phyloP scores from a whole-genome alignment of 2,329 filamentous ascomycete species.

The Aureobasidium pullulans region DNA sequence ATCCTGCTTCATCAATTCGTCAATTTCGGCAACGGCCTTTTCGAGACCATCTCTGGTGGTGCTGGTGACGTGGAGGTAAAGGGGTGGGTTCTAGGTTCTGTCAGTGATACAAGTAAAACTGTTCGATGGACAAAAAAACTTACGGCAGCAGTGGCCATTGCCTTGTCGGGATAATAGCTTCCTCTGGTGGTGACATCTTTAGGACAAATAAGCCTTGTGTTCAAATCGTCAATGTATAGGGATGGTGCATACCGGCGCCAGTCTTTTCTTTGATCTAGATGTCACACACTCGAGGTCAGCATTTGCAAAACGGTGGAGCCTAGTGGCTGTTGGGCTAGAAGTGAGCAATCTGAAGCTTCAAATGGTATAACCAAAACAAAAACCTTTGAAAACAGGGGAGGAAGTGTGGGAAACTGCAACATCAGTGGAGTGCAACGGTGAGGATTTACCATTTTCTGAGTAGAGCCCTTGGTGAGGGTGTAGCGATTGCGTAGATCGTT shows the following conservation, averaged over 20 bases:
- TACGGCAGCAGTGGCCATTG: conserved; percentile 89
- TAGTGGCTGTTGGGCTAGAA: conserved; percentile 31
- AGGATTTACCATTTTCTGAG: conserved; percentile 99
- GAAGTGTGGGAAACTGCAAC: conserved; percentile 36
- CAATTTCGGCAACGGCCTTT: conserved; percentile 75
- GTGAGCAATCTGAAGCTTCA: conserved; percentile 38
- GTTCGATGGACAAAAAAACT: conserved; percentile 32
- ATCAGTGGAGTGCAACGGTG: conserved; percentile 61
- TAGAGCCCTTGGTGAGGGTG: conserved; percentile 90
- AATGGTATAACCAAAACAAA: conserved; percentile 23
- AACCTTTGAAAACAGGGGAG: conserved; percentile 27
- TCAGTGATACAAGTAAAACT: neutral
- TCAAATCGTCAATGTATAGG: conserved; percentile 36
- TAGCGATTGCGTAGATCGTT: conserved; percentile 97
- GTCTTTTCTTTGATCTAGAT: conserved; percentile 99
- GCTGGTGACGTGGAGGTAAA: conserved; percentile 93
- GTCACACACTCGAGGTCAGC: conserved; percentile 84
- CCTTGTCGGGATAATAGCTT: conserved; percentile 95
- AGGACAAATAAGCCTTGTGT: conserved; percentile 53
- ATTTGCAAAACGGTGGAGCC: conserved; percentile 67
- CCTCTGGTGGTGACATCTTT: conserved; percentile 98
- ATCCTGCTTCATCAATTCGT: conserved; percentile 94
- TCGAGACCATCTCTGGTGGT: conserved; percentile 89
- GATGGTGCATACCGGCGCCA: conserved; percentile 90
- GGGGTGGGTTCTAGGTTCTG: conserved; percentile 66